Base-by-base conservation (phyloP, 1,139 yeast genomes). In the Saccharomyces hybrid region DNA sequence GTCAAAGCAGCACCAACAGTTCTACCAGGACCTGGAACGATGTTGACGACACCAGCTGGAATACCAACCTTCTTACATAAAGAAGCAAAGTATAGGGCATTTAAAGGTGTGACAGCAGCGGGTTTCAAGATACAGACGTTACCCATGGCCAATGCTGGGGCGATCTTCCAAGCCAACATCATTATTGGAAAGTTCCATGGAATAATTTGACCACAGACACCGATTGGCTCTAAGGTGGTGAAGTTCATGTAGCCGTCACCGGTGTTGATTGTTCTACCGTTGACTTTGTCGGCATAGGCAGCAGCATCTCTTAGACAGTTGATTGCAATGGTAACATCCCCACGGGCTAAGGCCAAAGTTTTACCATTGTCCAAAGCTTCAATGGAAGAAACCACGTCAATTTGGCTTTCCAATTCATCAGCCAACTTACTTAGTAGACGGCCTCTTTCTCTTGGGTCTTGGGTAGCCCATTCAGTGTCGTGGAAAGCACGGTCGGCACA, bases 171-270 rank as follows among this genome's bases (percentile, higher is more conserved):
- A 26, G 88, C 74, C 64, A 84, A 78, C 88, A 87, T 85, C 72
- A 84, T 77, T 63, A 86, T 68, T 59, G 96, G 95, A 80, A 85
- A 88, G 73, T 88, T 88, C 95, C 96, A 88, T 59, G 96, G 96
- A 59, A 88, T 87, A 64, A 88, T 86, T 69, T 86, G 91, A 56
- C 93, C 95, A 73, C 91, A 85, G 51, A 88, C 93, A 64, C 96
- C 96, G 60, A 85, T 73, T 57, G 96, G 95, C 70, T 87, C 95
- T 59, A 80, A 78, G 55, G 74, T 67, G 20, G 85, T 80, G 73
- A 81, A 86, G 60, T 81, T 83, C 64, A 86, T 77, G 64, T 83
- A 83, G 48, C 76, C 67, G 51, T 76, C 74, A 64, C 83, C 85
- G 55, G 85, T 82, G 64, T 83, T 82, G 63, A 87, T 81, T 53